Percentiles rank a stretch among this genome's conserved stretches.
These are phyloP conservation scores for Podospora didyma DNA, from an alignment of 495 filamentous ascomycete genomes.

Conservation along the genomic window DNA sequence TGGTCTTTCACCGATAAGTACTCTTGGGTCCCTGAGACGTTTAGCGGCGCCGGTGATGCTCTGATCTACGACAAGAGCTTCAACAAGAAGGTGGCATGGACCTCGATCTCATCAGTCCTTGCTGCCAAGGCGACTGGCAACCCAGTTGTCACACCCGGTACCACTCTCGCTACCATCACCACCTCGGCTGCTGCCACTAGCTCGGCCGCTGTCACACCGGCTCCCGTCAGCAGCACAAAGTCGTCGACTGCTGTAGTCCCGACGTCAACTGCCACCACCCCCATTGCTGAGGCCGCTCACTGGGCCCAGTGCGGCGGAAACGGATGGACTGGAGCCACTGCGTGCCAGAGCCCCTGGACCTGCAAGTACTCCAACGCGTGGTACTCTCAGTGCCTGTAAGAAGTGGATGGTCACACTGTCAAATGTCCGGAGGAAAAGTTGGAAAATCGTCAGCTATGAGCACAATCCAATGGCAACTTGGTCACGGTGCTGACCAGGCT, in stretches of 20 bases:
- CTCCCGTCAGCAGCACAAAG: conserved; percentile 17
- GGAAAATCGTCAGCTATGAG: too few species aligned
- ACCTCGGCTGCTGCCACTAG: conserved; percentile 7
- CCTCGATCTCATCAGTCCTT: conserved; percentile 33
- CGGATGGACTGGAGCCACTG: conserved; percentile 35
- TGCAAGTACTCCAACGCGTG: conserved; percentile 36
- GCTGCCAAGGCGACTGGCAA: conserved; percentile 23
- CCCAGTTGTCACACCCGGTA: conserved; percentile 17
- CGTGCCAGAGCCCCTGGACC: conserved; percentile 36
- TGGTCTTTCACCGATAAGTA: conserved; percentile 64
- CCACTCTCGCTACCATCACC: conserved; percentile 1
- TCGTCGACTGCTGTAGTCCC: conserved; percentile 8
- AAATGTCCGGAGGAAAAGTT: too few species aligned
- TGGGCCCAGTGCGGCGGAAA: conserved; percentile 44
- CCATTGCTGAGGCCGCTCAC: conserved; percentile 13
- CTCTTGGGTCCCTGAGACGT: conserved; percentile 46
- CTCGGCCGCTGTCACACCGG: conserved; percentile 2
- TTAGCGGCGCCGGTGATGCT: conserved; percentile 51
- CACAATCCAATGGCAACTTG: too few species aligned
- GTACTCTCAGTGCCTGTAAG: conserved; percentile 40
- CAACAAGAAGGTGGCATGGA: conserved; percentile 53
- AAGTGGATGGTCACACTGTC: neutral
- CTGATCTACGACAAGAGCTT: conserved; percentile 51
- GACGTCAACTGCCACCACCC: conserved; percentile 12
- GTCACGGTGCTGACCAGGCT: too few species aligned